Percentiles rank a stretch among this genome's conserved stretches.
Conservation (phyloP, 228 moss, liverwort and hornwort genomes). For the Sphagnum fallax region DNA sequence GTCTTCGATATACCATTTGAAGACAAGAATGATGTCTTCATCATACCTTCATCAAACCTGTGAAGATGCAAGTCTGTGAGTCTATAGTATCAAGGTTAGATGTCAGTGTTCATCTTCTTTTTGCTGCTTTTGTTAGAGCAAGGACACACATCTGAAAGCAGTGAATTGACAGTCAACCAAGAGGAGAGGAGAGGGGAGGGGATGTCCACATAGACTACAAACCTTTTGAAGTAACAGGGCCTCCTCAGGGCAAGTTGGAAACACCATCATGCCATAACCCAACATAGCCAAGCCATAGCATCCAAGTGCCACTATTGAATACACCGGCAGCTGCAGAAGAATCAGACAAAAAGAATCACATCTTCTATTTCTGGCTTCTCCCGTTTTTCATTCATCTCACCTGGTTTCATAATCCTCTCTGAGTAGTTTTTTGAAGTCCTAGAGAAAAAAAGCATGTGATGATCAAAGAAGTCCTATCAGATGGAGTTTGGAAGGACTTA, state of each 20-base stretch:
- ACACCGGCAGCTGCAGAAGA: constrained; percentile 66
- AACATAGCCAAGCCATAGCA: constrained; percentile 83
- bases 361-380: neutral
- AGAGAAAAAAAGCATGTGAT: neutral
- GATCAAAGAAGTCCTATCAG: neutral
- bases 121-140: too few species aligned
- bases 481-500: neutral
- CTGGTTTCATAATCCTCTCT: neutral
- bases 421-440: neutral
- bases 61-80: too few species aligned
- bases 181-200: neutral
- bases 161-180: neutral
- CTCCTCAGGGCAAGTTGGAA: constrained; percentile 75
- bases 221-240: constrained; percentile 72
- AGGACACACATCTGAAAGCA: neutral
- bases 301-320: constrained; percentile 67
- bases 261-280: constrained; percentile 91
- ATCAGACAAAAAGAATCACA: neutral
- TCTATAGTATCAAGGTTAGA: too few species aligned
- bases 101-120: too few species aligned
- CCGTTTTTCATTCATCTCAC: neutral
- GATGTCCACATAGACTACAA: neutral
- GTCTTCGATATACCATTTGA: too few species aligned
- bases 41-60: too few species aligned
- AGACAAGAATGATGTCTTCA: too few species aligned